These are phyloP conservation scores for Tulasnella sp. DNA, from an alignment of 768 basidiomycete genomes.

Conservation along the genomic window DNA sequence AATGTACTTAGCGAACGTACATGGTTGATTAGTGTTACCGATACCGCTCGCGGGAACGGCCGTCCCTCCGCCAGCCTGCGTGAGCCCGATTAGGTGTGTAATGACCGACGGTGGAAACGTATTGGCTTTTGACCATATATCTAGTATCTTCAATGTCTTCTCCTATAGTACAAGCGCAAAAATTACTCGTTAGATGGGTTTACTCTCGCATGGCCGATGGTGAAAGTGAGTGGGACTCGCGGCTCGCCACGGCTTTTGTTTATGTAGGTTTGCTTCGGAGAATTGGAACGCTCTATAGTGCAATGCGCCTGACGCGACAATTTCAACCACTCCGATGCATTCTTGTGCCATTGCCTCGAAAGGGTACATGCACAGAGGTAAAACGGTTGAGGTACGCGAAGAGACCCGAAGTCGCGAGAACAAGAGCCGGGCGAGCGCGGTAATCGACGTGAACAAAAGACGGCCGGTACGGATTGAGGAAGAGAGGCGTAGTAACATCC, in stretches of 20 bases:
- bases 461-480: no score
- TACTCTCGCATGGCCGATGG: neutral
- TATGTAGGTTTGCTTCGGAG: neutral
- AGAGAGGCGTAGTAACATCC: no score
- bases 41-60: constrained; percentile 37
- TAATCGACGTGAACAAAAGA: no score
- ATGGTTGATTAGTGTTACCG: constrained; percentile 15
- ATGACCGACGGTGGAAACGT: constrained; percentile 76
- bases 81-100: constrained; percentile 52
- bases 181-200: neutral
- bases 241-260: constrained; percentile 11
- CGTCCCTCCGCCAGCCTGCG: constrained; percentile 41
- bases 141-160: constrained; percentile 92
- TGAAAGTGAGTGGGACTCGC: neutral
- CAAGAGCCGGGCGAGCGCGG: no score
- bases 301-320: no score
- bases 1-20: constrained; percentile 17
- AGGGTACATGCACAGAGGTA: no score
- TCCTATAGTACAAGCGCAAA: constrained; percentile 43
- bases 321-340: no score
- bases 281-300: no score
- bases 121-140: constrained; percentile 88
- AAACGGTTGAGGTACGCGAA: no score
- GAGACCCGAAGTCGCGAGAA: no score
- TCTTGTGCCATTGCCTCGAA: no score